These are phyloP conservation scores for Colletotrichum sublineola DNA, from an alignment of 2,329 filamentous ascomycete species.

Conservation along the genomic window DNA sequence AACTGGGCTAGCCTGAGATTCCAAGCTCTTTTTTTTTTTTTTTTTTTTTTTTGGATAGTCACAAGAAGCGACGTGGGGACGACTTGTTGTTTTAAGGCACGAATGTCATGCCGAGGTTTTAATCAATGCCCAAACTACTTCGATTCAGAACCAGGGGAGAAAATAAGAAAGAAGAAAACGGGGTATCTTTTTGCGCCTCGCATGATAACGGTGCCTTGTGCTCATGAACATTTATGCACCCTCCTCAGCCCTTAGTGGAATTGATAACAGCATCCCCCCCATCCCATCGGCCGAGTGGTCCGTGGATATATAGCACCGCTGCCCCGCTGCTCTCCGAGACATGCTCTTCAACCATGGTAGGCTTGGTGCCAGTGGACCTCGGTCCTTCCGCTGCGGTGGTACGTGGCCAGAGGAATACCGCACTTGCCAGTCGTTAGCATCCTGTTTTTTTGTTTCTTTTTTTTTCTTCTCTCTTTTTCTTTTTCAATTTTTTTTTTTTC, in stretches of 20 bases:
- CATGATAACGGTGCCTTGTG: neutral
- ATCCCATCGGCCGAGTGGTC: neutral
- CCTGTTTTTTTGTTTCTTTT: neutral
- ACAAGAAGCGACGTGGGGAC: neutral
- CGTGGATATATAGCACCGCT: neutral
- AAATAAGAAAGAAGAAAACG: neutral
- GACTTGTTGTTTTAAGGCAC: neutral
- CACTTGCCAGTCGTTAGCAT: slow-evolving; percentile 44
- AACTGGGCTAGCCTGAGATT: neutral
- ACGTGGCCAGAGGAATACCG: slow-evolving; percentile 45
- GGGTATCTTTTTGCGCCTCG: slow-evolving; percentile 31
- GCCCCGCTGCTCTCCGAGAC: neutral
- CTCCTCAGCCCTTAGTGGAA: neutral
- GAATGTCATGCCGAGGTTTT: neutral
- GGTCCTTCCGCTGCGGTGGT: slow-evolving; percentile 46
- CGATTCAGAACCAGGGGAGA: too few relatives aligned
- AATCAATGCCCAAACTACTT: neutral
- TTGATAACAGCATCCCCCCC: neutral
- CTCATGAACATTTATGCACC: too few relatives aligned
- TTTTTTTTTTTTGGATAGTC: neutral
- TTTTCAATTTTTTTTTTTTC: too few relatives aligned
- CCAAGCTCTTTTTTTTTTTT: neutral
- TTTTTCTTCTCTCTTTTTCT: too few relatives aligned
- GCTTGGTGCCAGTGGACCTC: slow-evolving; percentile 44
- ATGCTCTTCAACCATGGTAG: neutral